Evolutionary conservation across 768 basidiomycete species (phyloP), one percentile per base, ranked within the genome.

Genomic region (Holtermanniella nyarrowii): DNA sequence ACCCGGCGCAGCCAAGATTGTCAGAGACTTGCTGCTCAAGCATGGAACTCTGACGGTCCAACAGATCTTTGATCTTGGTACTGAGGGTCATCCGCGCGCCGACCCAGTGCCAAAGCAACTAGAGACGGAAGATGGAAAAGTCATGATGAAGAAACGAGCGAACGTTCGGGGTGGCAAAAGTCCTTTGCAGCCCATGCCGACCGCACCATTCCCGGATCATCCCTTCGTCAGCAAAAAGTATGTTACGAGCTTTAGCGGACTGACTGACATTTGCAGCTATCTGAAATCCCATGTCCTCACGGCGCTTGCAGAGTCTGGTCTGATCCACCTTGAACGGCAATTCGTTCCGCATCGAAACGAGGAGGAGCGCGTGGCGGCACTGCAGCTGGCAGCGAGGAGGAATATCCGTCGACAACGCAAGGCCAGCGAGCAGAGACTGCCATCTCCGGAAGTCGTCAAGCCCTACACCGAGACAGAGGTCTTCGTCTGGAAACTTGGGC

Each of bases 161-260:
- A 65, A 60, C 54, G 58, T 60, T 23, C 25, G 63, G 37, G 63
- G 62, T 16, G 61, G 61, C 4, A 56, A 48, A 47, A 56, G 59
- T 25, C 52, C 51, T 40, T 65, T 59, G 58, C 47, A 51, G 23
- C 63, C 63, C 31, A 53, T 53, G 45, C 61, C 61, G n/a, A 27
- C 37, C 10, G 59, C 61, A 22, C 54, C 54, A 11, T 52, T 58
- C 44, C 63, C 63, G n/a, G 58, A 62, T 46, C 63, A 65, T 59
- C 63, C 63, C 24, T 65, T 65, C 45, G 45, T 55, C 43, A 56
- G 56, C 31, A 53, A 58, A 23, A 58, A 55, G 63, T 65, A 53
- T 49, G 63, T 65, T 12, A 41, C 16, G 31, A 7, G 31, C 31
- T n/a, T 23, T 18, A n/a, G 10, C 26, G 24, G 5, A 16, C 44